These are phyloP conservation scores for Lathyrus sativus DNA, from an alignment of 306 rosid genomes.

Conservation along the genomic window DNA sequence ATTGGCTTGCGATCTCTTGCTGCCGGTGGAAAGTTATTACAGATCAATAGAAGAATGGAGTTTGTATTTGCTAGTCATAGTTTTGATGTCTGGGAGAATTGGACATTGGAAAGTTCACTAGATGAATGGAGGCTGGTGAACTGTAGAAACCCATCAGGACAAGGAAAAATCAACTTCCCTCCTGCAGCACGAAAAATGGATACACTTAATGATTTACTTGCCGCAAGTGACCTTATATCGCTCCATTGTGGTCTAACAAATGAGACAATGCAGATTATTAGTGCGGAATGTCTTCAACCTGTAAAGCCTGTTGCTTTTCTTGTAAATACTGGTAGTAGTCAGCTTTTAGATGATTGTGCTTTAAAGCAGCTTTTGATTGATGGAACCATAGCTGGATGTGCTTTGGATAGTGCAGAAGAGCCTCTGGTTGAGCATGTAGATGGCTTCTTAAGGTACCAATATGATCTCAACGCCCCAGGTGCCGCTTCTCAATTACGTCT, in stretches of 20 bases:
- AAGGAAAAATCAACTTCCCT: slow-evolving; percentile 71
- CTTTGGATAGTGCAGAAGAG: slow-evolving; percentile 98
- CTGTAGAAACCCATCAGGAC: no score
- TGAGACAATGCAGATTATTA: slow-evolving; percentile 87
- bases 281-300: slow-evolving; percentile 89
- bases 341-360: slow-evolving; percentile 95
- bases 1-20: no score
- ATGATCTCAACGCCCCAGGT: no score
- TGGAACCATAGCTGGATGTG: slow-evolving; percentile 97
- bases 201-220: slow-evolving; percentile 94
- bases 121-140: no score
- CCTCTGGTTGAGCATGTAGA: no score
- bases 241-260: slow-evolving; percentile 92
- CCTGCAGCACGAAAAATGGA: slow-evolving; percentile 96
- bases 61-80: no score
- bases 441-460: no score
- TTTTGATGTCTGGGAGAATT: no score
- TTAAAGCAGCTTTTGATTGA: slow-evolving; percentile 97
- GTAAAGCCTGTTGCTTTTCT: slow-evolving; percentile 95
- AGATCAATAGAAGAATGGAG: no score
- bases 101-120: no score
- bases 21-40: no score
- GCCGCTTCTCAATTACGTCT: no score
- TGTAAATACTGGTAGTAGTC: slow-evolving; percentile 95
- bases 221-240: slow-evolving; percentile 93